These are phyloP conservation scores for Tolypocladium paradoxum DNA, from an alignment of 2,329 filamentous ascomycete species.

Conservation along the genomic window DNA sequence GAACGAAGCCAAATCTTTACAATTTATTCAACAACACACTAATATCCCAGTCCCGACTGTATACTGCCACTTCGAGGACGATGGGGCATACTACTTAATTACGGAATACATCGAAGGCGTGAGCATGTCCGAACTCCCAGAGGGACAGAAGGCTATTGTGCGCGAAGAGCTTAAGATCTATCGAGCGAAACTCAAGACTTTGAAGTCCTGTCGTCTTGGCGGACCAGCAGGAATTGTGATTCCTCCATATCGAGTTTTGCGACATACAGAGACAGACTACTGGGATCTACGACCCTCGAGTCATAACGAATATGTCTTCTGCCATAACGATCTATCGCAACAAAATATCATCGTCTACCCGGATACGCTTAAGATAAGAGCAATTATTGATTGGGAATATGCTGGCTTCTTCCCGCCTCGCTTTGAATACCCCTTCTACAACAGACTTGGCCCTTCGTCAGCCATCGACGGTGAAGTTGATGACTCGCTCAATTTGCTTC, in stretches of 20 bases:
- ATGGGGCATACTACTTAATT: constrained; percentile 6
- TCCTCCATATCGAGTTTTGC: constrained; percentile 17
- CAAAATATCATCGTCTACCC: constrained; percentile 14
- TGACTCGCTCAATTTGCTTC: constrained; percentile 4
- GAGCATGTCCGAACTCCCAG: constrained; percentile 4
- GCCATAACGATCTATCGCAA: constrained; percentile 13
- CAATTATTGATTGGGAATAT: constrained; percentile 29
- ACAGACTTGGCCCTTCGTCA: constrained; percentile 9
- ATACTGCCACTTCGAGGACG: constrained; percentile 8
- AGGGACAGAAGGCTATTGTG: constrained; percentile 7
- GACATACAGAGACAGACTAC: constrained; percentile 9
- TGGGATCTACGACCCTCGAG: constrained; percentile 11
- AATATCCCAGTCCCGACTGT: constrained; percentile 8
- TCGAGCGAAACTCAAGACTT: constrained; percentile 12
- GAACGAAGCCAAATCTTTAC: constrained; percentile 3
- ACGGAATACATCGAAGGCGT: constrained; percentile 9
- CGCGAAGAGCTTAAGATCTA: constrained; percentile 15
- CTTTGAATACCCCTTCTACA: constrained; percentile 13
- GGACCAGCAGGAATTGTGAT: constrained; percentile 20
- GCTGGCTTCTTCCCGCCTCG: constrained; percentile 22
- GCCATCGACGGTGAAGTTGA: constrained; percentile 6
- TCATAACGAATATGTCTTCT: constrained; percentile 11
- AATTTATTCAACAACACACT: constrained; percentile 3
- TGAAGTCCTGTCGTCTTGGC: constrained; percentile 16
- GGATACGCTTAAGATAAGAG: constrained; percentile 19